These are phyloP conservation scores for Verticillium isaacii DNA, from an alignment of 2,329 filamentous ascomycete species.

Conservation along the genomic window DNA sequence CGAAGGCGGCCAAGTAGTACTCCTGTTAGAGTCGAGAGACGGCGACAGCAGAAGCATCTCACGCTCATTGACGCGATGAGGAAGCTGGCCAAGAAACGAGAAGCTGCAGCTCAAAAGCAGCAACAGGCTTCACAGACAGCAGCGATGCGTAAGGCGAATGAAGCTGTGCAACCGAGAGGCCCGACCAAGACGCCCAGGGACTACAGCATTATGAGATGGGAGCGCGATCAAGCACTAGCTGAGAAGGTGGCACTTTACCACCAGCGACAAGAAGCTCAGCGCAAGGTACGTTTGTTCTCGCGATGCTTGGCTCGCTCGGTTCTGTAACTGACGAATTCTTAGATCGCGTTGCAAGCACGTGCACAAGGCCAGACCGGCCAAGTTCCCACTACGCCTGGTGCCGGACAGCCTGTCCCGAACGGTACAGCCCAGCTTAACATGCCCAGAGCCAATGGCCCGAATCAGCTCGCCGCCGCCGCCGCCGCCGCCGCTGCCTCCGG, in stretches of 20 bases:
- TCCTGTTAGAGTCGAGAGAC: slow-evolving; percentile 79
- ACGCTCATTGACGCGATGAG: slow-evolving; percentile 91
- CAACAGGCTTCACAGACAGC: slow-evolving; percentile 74
- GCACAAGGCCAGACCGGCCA: slow-evolving; percentile 40
- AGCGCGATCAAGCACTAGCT: slow-evolving; percentile 68
- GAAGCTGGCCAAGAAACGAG: slow-evolving; percentile 90
- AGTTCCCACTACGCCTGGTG: slow-evolving; percentile 33
- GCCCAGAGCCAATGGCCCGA: slow-evolving; percentile 36
- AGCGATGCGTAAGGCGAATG: slow-evolving; percentile 76
- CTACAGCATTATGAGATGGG: slow-evolving; percentile 84
- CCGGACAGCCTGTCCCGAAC: slow-evolving; percentile 20
- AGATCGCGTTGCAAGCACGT: slow-evolving; percentile 37
- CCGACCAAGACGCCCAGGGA: slow-evolving; percentile 77
- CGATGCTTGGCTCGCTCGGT: not conserved
- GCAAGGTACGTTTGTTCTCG: slow-evolving; percentile 44
- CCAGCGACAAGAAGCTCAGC: slow-evolving; percentile 55
- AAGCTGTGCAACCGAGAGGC: slow-evolving; percentile 40
- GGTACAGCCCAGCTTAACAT: slow-evolving; percentile 20
- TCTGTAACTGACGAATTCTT: slow-evolving; percentile 20
- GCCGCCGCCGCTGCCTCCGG: slow-evolving; percentile 19
- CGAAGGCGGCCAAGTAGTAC: slow-evolving; percentile 65
- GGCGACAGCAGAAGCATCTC: slow-evolving; percentile 80
- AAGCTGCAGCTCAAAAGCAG: slow-evolving; percentile 80
- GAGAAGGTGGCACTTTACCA: slow-evolving; percentile 54
- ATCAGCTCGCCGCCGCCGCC: slow-evolving; percentile 29